Evolutionary conservation across 1,284 basidiomycete species (phyloP).

Genomic region (Moesziomyces sp.): DNA sequence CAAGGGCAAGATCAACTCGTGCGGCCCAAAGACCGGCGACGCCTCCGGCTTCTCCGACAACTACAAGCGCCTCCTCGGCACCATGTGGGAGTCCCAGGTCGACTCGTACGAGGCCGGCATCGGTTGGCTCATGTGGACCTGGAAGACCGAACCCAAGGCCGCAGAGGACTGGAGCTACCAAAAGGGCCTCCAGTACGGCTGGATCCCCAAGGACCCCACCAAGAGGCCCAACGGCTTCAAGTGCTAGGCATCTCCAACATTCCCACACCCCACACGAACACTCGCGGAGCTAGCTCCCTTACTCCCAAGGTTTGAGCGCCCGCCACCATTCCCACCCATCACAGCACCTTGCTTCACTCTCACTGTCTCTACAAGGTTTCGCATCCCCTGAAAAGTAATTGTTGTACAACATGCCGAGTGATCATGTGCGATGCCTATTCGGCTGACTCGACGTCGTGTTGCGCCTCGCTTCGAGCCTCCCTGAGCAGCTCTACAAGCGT

Average conservation of each 20-base stretch:
- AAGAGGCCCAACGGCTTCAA: slow-evolving; percentile 32
- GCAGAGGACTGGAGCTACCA: slow-evolving; percentile 67
- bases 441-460: slow-evolving; percentile 10
- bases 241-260: slow-evolving; percentile 9
- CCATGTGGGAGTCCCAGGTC: slow-evolving; percentile 84
- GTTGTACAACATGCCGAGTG: background rate
- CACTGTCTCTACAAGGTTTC: slow-evolving; percentile 17
- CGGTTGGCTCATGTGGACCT: slow-evolving; percentile 87
- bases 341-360: background rate
- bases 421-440: background rate
- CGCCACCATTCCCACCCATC: background rate
- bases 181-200: slow-evolving; percentile 62
- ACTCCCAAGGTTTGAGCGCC: slow-evolving; percentile 9
- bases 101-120: slow-evolving; percentile 68
- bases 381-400: background rate
- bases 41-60: slow-evolving; percentile 77
- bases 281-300: slow-evolving; percentile 10
- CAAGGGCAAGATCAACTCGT: slow-evolving; percentile 74
- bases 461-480: background rate
- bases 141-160: slow-evolving; percentile 74
- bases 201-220: slow-evolving; percentile 56
- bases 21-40: slow-evolving; percentile 77
- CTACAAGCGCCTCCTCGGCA: slow-evolving; percentile 84
- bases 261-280: no score
- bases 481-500: slow-evolving; percentile 32